Percentiles rank a stretch among this genome's conserved stretches.
phyloP scores from a whole-genome alignment of 345 rosid genomes.

The Hibiscus trionum region DNA sequence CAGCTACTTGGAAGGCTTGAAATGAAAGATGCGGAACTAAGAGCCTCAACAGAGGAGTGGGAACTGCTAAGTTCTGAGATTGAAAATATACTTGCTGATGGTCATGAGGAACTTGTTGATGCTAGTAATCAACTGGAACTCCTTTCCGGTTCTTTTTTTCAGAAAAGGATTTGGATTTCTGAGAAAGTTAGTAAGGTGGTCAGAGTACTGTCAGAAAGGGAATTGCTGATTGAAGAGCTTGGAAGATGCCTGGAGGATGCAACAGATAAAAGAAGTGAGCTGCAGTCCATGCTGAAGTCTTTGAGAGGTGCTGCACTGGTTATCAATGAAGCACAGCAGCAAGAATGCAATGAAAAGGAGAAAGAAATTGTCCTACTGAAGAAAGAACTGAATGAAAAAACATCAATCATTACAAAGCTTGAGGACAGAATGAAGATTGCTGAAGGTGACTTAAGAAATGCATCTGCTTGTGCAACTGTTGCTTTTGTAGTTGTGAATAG shows the following conservation, averaged over 20 bases:
- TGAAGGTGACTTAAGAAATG: slow-evolving; percentile 32
- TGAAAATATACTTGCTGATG: slow-evolving; percentile 60
- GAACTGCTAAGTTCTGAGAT: slow-evolving; percentile 61
- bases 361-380: slow-evolving; percentile 42
- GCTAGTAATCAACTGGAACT: slow-evolving; percentile 66
- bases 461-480: slow-evolving; percentile 66
- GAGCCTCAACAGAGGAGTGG: slow-evolving; percentile 59
- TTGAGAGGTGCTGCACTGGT: slow-evolving; percentile 77
- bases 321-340: slow-evolving; percentile 81
- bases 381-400: slow-evolving; percentile 45
- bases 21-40: slow-evolving; percentile 52
- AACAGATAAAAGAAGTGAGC: slow-evolving; percentile 48
- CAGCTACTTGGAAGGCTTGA: slow-evolving; percentile 44
- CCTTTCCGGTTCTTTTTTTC: slow-evolving; percentile 55
- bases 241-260: slow-evolving; percentile 82
- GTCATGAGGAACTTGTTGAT: slow-evolving; percentile 54
- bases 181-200: slow-evolving; percentile 67
- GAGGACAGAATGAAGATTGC: slow-evolving; percentile 53
- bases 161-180: slow-evolving; percentile 79
- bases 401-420: slow-evolving; percentile 36
- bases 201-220: slow-evolving; percentile 62
- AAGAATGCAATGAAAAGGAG: slow-evolving; percentile 71
- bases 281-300: slow-evolving; percentile 78
- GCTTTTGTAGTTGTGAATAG: slow-evolving; percentile 72
- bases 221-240: slow-evolving; percentile 68